A percentile compares a stretch with the other conserved stretches of the same genome.
phyloP scores from a whole-genome alignment of 2,329 filamentous ascomycete genomes.

The Ascochyta rabiei region DNA sequence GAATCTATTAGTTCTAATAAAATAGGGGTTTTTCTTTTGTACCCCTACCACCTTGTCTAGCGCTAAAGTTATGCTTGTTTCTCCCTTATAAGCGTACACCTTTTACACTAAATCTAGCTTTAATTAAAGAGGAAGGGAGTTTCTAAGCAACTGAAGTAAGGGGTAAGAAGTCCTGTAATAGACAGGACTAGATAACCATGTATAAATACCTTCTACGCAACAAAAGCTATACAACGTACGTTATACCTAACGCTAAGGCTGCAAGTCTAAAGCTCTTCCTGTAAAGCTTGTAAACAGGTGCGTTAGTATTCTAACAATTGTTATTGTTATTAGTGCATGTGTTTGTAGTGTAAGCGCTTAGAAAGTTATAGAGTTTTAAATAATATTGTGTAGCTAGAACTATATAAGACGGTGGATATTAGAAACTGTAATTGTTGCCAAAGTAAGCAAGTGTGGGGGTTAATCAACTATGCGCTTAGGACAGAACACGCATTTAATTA shows the following conservation, averaged over 20 bases:
- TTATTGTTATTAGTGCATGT: background rate
- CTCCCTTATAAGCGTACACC: background rate
- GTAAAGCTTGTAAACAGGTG: background rate
- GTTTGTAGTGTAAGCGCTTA: background rate
- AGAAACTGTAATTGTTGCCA: background rate
- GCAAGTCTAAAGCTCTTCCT: background rate
- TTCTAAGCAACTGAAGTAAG: background rate
- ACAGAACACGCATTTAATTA: background rate
- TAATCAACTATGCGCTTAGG: background rate
- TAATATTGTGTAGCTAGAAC: background rate
- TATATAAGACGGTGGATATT: background rate
- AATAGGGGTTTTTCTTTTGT: background rate
- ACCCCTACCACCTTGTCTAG: background rate
- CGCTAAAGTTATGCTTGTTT: background rate
- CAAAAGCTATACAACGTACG: background rate
- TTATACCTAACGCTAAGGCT: background rate
- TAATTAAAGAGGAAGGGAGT: background rate
- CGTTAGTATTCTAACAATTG: background rate
- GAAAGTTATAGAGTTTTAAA: background rate
- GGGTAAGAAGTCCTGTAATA: background rate
- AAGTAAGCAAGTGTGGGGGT: background rate
- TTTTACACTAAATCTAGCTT: background rate
- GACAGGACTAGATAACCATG: background rate
- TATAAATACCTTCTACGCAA: background rate
- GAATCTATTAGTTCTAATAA: background rate